Evolutionary conservation across 352 stramenopile species (phyloP), one percentile per base, ranked within the genome.

Genomic region (Phytophthora crassamura): DNA sequence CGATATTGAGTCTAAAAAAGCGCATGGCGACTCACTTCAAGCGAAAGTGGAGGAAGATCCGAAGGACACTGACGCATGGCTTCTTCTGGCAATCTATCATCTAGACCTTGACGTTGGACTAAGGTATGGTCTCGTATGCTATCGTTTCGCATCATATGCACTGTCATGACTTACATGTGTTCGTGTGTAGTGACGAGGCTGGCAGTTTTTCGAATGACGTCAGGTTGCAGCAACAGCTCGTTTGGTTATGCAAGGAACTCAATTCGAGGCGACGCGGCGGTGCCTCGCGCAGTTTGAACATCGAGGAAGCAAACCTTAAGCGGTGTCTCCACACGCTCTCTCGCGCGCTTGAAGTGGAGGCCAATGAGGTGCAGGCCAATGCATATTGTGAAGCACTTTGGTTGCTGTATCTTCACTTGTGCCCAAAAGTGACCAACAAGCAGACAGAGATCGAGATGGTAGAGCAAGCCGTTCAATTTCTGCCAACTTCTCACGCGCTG

Each of bases 41-140:
- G 40, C 54, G 54, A 72, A 51, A 15, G 55, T 86, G 11, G 49
- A 79, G 15, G 30, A 73, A 33, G 30, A 68, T 33, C 53, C 75
- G 25, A 69, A 33, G 7, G 65, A 83, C 14, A 72, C 56, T 20
- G 66, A 77, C 46, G 73, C 75, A 2, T 88, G 80, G 80, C 60
- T 88, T 22, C 57, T 77, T 47, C 48, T 88, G n/a, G 77, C 80
- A 38, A 74, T 88, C 35, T 65, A 66, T 36, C 73, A 88, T 25
- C 70, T 88, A 36, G 59, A 80, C 15, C 62, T 88, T 33, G 75
- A 84, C 48, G 51, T 77, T 47, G 63, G 46, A 5, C 32, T 64
- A 2, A 82, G 77, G 78, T 84, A 69, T 36, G 62, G 47, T 16
- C 28, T 56, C 25, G 0, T 16, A 14, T 54, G 20, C 8, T 35